A percentile compares a stretch with the other conserved stretches of the same genome.
phyloP scores from a whole-genome alignment of 2,329 filamentous ascomycete species.

The Colletotrichum zoysiae region DNA sequence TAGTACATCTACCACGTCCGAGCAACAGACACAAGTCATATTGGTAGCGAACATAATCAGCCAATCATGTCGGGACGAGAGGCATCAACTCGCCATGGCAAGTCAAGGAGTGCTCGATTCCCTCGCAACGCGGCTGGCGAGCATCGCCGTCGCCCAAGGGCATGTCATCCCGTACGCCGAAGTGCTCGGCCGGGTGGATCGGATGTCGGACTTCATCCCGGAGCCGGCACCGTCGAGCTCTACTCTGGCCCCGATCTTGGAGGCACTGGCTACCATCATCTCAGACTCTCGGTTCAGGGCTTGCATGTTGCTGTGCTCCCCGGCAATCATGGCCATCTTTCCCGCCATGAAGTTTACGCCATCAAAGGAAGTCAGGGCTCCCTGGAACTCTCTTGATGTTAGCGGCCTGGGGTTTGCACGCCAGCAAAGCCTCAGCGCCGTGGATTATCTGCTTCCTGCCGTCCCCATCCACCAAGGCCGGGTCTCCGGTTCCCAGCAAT shows the following conservation, averaged over 20 bases:
- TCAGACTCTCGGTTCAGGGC: constrained; percentile 83
- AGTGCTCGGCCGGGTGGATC: constrained; percentile 64
- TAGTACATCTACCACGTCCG: constrained; percentile 64
- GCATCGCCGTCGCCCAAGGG: constrained; percentile 75
- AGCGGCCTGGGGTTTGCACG: constrained; percentile 62
- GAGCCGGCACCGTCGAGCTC: constrained; percentile 69
- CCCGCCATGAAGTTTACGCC: constrained; percentile 68
- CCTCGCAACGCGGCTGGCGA: constrained; percentile 79
- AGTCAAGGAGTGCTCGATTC: constrained; percentile 82
- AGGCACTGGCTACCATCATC: constrained; percentile 82
- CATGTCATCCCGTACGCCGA: constrained; percentile 77
- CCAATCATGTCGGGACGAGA: constrained; percentile 74
- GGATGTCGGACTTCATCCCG: constrained; percentile 70
- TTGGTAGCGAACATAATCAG: constrained; percentile 70
- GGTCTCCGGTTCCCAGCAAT: constrained; percentile 47
- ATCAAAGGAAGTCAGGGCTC: constrained; percentile 60
- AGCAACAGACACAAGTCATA: constrained; percentile 71
- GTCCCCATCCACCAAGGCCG: constrained; percentile 57
- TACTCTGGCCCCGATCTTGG: constrained; percentile 77
- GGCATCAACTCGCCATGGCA: constrained; percentile 78
- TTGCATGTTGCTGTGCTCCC: constrained; percentile 77
- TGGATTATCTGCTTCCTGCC: constrained; percentile 75
- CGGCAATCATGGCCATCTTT: constrained; percentile 77
- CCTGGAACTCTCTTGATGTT: constrained; percentile 67
- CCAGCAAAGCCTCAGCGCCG: constrained; percentile 63